Base-by-base conservation (phyloP, 139 green algal species). In the Axilococcus clingmanii region DNA sequence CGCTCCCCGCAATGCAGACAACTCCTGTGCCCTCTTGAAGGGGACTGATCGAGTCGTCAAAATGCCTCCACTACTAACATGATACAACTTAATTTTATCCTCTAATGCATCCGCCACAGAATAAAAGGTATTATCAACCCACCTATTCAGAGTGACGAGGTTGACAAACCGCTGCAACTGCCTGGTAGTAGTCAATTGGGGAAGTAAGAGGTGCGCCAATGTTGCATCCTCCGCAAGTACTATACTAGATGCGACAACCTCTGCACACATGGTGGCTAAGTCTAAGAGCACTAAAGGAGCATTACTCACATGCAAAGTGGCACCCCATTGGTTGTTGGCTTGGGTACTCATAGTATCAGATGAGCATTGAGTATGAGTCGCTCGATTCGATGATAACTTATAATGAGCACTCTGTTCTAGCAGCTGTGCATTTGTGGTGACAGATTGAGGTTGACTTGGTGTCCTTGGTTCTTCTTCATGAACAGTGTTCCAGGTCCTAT, bases 131-230 rank as follows among this genome's bases (percentile, higher is more conserved):
- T 30, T 30, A 34, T 74, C 25, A 35, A 61, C 12, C 43, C 49
- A 51, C 20, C 43, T 16, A 19, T 61, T 31, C 24, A 69, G 20
- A 1, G 41, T 49, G 7, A 73, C 41, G 48, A 62, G 52, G 34
- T 83, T 83, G 24, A 61, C 20, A 58, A 83, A 83, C 29, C 68
- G 55, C 55, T 83, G 71, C 17, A 80, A 61, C 11, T 58, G 42
- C 17, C 75, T 55, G 3, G 75, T 80, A 63, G 40, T 65, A 37
- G 32, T 29, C 30, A 83, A 57, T 14, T 44, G 31, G 25, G 52
- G n/a, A n/a, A n/a, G n/a, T n/a, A n/a, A n/a, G n/a, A n/a, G n/a
- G n/a, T n/a, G n/a, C n/a, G n/a, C n/a, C n/a, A n/a, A n/a, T n/a
- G n/a, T n/a, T n/a, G n/a, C n/a, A n/a, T n/a, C n/a, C n/a, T n/a